Percentiles rank a stretch among this genome's conserved stretches.
Conservation (phyloP, 1,284 basidiomycete species). For the Sporisorium sorghi region DNA sequence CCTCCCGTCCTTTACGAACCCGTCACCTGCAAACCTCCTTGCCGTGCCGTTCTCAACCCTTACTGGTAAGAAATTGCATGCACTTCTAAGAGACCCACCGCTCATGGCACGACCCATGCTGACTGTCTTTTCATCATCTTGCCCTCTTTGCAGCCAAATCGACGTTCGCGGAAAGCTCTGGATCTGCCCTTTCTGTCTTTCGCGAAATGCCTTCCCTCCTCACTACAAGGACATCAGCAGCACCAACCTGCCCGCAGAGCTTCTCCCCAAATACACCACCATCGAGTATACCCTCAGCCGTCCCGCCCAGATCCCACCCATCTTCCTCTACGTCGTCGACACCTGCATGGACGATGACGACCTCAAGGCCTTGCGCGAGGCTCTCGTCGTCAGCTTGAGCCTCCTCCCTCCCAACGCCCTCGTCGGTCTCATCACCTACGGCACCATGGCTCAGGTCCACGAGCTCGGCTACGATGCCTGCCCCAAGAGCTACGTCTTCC, state of each 20-base stretch:
- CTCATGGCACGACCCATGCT: neutral
- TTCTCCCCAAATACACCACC: slow-evolving; percentile 97
- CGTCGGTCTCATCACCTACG: slow-evolving; percentile 94
- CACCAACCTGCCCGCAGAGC: slow-evolving; percentile 94
- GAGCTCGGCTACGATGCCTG: slow-evolving; percentile 97
- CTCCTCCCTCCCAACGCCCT: slow-evolving; percentile 92
- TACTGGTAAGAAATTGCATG: slow-evolving; percentile 80
- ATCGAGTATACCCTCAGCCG: slow-evolving; percentile 97
- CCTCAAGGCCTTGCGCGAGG: slow-evolving; percentile 91
- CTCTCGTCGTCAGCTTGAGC: slow-evolving; percentile 90
- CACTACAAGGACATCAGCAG: slow-evolving; percentile 99
- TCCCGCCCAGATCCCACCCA: slow-evolving; percentile 89
- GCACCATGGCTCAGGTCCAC: slow-evolving; percentile 99
- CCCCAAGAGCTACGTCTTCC: slow-evolving; percentile 98
- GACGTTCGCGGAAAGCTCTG: slow-evolving; percentile 98
- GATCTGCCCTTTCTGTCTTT: slow-evolving; percentile 99
- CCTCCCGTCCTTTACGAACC: slow-evolving; percentile 98
- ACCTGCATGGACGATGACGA: slow-evolving; percentile 97
- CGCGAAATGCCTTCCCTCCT: slow-evolving; percentile 95
- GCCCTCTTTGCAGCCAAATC: slow-evolving; percentile 79
- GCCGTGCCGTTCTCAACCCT: slow-evolving; percentile 95
- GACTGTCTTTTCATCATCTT: neutral
- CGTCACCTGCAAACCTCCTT: slow-evolving; percentile 96
- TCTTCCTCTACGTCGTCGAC: slow-evolving; percentile 97
- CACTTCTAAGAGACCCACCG: too few species aligned